These are phyloP conservation scores for Emiliania huxleyi DNA, from an alignment of 78 protist genomes.

Conservation along the genomic window DNA sequence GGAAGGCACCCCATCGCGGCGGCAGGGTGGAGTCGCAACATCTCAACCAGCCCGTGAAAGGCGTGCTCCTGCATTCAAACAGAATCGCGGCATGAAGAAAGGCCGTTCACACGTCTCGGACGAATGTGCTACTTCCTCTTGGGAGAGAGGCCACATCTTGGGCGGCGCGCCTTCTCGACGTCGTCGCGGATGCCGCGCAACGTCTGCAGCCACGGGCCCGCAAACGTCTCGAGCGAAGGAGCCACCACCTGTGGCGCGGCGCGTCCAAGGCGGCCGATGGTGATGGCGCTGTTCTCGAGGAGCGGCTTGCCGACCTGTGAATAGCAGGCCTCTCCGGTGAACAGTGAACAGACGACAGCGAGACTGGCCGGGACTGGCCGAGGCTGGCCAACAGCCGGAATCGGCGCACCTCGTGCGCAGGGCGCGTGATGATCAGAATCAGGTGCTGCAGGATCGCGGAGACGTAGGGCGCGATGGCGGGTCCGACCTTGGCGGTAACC, in stretches of 20 bases:
- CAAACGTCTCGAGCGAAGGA: not conserved
- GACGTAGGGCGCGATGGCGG: constrained; percentile 50
- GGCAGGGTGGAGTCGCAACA: constrained; percentile 59
- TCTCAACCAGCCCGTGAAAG: constrained; percentile 67
- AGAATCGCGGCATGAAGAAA: too few species aligned
- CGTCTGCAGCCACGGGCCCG: constrained; percentile 60
- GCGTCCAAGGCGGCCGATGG: constrained; percentile 68
- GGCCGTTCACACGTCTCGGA: too few species aligned
- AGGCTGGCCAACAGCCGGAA: too few species aligned
- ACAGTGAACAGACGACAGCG: too few species aligned
- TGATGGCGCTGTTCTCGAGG: constrained; percentile 55
- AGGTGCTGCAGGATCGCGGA: constrained; percentile 33
- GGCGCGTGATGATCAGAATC: constrained; percentile 45
- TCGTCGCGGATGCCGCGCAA: constrained; percentile 69
- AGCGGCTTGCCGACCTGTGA: not conserved
- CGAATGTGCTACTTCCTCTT: too few species aligned
- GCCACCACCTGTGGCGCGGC: constrained; percentile 31
- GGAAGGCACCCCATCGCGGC: constrained; percentile 35
- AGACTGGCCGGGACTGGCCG: too few species aligned
- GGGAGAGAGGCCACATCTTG: too few species aligned
- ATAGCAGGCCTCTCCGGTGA: too few species aligned
- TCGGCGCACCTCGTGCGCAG: not conserved
- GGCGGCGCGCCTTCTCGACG: constrained; percentile 61
- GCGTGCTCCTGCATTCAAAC: constrained; percentile 52
- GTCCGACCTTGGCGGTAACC: constrained; percentile 57